These are phyloP conservation scores for Colletotrichum sp. DNA, from an alignment of 2,329 filamentous ascomycete species.

Conservation along the genomic window DNA sequence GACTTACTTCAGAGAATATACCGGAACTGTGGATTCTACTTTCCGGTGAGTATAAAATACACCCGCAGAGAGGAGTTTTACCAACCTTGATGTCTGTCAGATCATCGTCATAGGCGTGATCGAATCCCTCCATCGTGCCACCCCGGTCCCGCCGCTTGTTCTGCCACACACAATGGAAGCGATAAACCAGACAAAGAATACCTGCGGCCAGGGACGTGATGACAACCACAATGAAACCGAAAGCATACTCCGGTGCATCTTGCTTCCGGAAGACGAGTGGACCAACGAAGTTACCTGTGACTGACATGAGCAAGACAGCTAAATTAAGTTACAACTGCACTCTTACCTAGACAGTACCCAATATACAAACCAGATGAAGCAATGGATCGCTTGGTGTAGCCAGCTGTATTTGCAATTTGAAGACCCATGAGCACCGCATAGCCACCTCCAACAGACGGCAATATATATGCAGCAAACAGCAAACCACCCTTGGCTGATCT, in stretches of 20 bases:
- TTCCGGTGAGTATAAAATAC: neutral
- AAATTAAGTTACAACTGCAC: neutral
- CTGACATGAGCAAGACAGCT: neutral
- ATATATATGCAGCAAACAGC: slow-evolving; percentile 53
- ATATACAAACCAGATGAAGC: slow-evolving; percentile 54
- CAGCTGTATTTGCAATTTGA: slow-evolving; percentile 54
- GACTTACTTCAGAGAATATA: slow-evolving; percentile 22
- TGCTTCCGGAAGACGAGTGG: slow-evolving; percentile 45
- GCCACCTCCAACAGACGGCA: slow-evolving; percentile 46
- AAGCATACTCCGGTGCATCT: slow-evolving; percentile 33
- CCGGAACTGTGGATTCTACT: slow-evolving; percentile 30
- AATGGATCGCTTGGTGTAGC: slow-evolving; percentile 55
- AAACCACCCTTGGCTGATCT: slow-evolving; percentile 44
- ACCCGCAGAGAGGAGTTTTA: neutral
- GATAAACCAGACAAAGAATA: slow-evolving; percentile 46
- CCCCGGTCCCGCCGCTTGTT: slow-evolving; percentile 47
- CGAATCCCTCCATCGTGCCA: slow-evolving; percentile 51
- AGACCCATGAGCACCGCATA: slow-evolving; percentile 58
- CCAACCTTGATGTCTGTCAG: slow-evolving; percentile 47
- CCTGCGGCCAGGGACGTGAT: slow-evolving; percentile 33
- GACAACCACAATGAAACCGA: slow-evolving; percentile 40
- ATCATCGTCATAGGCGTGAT: slow-evolving; percentile 58
- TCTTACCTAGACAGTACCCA: slow-evolving; percentile 50
- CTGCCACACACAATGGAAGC: slow-evolving; percentile 46
- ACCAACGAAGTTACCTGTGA: slow-evolving; percentile 44